Evolutionary conservation across 768 basidiomycete genomes (phyloP), one percentile per base, ranked within the genome.

Genomic region (Mrakia blollopis): DNA sequence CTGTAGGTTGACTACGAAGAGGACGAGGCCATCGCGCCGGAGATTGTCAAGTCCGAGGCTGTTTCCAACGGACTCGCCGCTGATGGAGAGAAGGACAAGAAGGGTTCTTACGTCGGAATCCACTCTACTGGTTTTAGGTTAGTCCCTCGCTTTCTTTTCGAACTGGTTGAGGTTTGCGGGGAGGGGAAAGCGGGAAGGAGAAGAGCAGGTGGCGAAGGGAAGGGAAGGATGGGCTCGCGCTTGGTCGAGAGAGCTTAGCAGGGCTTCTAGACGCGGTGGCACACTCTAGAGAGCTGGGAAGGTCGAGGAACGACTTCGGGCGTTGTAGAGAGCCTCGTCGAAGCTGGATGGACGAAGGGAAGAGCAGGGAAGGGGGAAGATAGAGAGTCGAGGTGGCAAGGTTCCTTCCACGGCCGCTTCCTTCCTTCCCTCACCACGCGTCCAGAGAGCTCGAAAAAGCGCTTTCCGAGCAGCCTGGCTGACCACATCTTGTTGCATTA

Each of bases 71-170:
- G 87, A 85, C 63, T 88, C 54, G 84, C 84, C 63, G 83, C 80
- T 79, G 91, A 84, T 71, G 83, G 80, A 65, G 84, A 90, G 80
- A 93, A 92, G 85, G 92, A 92, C 81, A 93, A 94, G 88, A 96
- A 95, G 89, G 97, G 96, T 84, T 98, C 96, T 83, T 86, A 86
- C 80, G 96, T 97, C 78, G 97, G 97, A 41, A 98, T 99, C 82
- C 97, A 99, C 87, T 95, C 95, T n/a, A 99, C 97, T 79, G 97
- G 97, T 77, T 99, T 99, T 86, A 89, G 97, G 95, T 95, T 75
- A 75, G 89, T 83, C 16, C 11, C 7, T 71, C 28, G 39, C 13
- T 52, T 32, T n/a, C 37, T 41, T 37, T 44, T 50, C 16, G 39
- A 2, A 7, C 39, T 32, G 41, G 67, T 35, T 69, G 37, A 23